Percentiles rank a stretch among this genome's conserved stretches.
phyloP scores from a whole-genome alignment of 169 alveolate genomes.

The Cryptosporidium viatorum region DNA sequence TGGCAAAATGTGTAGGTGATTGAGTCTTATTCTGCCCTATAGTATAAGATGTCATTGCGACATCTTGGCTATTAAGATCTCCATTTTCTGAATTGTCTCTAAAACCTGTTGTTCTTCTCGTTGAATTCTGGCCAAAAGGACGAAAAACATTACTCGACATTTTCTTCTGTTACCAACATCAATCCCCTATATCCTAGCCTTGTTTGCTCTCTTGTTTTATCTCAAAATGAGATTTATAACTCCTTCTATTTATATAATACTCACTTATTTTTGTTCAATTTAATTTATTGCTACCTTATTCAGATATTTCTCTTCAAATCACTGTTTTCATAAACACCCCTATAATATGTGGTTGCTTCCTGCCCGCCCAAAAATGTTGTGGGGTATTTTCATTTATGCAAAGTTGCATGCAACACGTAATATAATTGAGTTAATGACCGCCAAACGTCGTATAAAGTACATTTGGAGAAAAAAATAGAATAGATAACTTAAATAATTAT shows the following conservation, averaged over 20 bases:
- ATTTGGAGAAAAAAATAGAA: too few relatives aligned
- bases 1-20: constrained; percentile 70
- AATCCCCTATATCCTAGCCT: not conserved
- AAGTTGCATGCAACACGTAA: constrained; percentile 18
- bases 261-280: not conserved
- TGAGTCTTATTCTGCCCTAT: constrained; percentile 27
- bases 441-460: not conserved
- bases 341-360: not conserved
- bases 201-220: not conserved
- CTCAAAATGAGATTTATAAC: not conserved
- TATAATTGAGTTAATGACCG: not conserved
- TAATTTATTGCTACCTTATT: not conserved
- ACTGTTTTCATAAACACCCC: constrained; percentile 6
- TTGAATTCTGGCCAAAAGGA: constrained; percentile 21
- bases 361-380: constrained; percentile 28
- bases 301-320: constrained; percentile 1
- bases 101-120: constrained; percentile 24
- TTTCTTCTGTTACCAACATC: not conserved
- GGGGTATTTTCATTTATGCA: constrained; percentile 34
- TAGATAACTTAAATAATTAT: too few relatives aligned
- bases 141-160: constrained; percentile 23
- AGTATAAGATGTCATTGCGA: constrained; percentile 13
- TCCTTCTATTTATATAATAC: not conserved
- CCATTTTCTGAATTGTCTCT: constrained; percentile 22
- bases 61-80: constrained; percentile 19